These are phyloP conservation scores for Paramecium tetraurelia DNA, from an alignment of 73 alveolate genomes.

Conservation along the genomic window DNA sequence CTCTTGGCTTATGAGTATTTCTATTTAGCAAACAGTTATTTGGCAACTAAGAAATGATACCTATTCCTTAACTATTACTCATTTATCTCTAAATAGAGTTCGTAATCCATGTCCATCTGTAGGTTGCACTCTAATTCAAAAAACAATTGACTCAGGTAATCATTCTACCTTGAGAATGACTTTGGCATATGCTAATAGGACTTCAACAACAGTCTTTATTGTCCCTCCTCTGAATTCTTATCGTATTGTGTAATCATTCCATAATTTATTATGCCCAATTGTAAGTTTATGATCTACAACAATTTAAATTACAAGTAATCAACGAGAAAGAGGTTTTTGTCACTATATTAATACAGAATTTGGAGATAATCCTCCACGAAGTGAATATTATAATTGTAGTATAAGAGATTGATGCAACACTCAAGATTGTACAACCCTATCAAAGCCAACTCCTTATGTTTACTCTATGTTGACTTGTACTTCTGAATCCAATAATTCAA, in stretches of 20 bases:
- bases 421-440: not conserved
- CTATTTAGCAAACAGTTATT: not conserved
- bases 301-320: not conserved
- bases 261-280: not conserved
- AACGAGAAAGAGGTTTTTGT: not conserved
- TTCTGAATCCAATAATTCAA: not conserved
- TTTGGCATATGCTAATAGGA: not conserved
- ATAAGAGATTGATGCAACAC: not conserved
- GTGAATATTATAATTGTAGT: not conserved
- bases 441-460: not conserved
- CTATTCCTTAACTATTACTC: not conserved
- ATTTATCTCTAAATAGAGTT: not conserved
- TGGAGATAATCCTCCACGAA: not conserved
- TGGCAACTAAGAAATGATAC: not conserved
- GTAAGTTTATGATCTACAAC: not conserved
- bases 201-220: not conserved
- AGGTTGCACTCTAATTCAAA: not conserved
- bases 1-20: not conserved
- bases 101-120: not conserved
- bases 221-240: not conserved
- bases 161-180: not conserved
- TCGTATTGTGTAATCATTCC: constrained; percentile 16
- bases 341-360: not conserved
- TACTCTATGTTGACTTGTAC: not conserved
- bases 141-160: not conserved